These are phyloP conservation scores for Knufia petricola DNA, from an alignment of 2,329 filamentous ascomycete genomes.

Conservation along the genomic window DNA sequence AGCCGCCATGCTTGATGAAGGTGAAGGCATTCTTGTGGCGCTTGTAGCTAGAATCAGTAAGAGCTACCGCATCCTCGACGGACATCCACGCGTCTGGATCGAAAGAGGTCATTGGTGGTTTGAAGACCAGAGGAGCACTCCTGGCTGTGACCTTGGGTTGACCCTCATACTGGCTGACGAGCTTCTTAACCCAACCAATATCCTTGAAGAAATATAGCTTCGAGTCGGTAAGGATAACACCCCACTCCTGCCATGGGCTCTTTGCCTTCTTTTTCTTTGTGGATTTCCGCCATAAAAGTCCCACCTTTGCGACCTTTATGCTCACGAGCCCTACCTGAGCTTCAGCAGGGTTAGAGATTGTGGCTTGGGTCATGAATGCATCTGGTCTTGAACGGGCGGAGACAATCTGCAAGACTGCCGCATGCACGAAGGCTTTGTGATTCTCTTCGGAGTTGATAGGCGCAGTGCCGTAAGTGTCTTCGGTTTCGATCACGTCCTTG, in stretches of 20 bases:
- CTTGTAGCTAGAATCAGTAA: conserved; percentile 78
- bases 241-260: conserved; percentile 98
- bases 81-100: conserved; percentile 91
- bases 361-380: conserved; percentile 85
- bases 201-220: conserved; percentile 96
- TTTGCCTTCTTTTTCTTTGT: conserved; percentile 85
- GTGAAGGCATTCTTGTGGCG: conserved; percentile 91
- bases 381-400: conserved; percentile 88
- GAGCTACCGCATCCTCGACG: conserved; percentile 81
- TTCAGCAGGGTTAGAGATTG: conserved; percentile 72
- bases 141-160: conserved; percentile 70
- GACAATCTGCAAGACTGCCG: conserved; percentile 86
- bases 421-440: conserved; percentile 82
- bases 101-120: conserved; percentile 79
- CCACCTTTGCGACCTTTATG: conserved; percentile 95
- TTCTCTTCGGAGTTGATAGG: conserved; percentile 69
- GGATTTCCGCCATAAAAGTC: conserved; percentile 88
- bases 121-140: conserved; percentile 73
- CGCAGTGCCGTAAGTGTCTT: conserved; percentile 87
- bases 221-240: conserved; percentile 88
- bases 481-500: conserved; percentile 83
- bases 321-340: conserved; percentile 89
- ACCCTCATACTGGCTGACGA: conserved; percentile 79
- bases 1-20: conserved; percentile 74
- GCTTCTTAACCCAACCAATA: conserved; percentile 77